Evolutionary conservation across 2,329 filamentous ascomycete genomes (phyloP), one percentile per base, ranked within the genome.

Genomic region (Paraconiothyrium brasiliense): DNA sequence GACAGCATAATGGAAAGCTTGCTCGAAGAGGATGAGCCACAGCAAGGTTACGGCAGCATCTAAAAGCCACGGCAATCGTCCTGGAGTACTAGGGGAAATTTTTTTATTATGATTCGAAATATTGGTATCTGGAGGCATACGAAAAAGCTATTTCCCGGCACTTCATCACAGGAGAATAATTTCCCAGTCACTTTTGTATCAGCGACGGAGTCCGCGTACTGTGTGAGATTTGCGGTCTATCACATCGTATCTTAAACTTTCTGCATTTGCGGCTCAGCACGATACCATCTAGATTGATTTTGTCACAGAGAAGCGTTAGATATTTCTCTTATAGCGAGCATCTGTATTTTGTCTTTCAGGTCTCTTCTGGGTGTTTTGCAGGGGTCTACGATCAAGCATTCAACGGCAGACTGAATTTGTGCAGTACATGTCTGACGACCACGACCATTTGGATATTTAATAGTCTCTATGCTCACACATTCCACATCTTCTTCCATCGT

Each of bases 1-100:
- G 89, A 89, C 2, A 83, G 89, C 63, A 90, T 78, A n/a, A 67
- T 78, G 69, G 76, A 77, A 44, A 77, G 73, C 54, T 61, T 78
- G 43, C 62, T 78, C 1, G 76, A 78, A 56, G 74, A 77, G 37
- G 76, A 78, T 32, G 76, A 77, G 62, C 70, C 69, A 5, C 43
- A 56, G 9, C 61, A 64, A 13, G 62, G 62, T 16, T 75, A 76
- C 41, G 73, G 73, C 11, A 71, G 68, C 30, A 63, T 75, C 20
- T 56, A 64, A 2, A 64, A 61, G 16, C 61, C 54, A 9, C 59
- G 70, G 22, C 67, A 64, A 32, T 52, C 63, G 34, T 69, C 20
- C 20, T 66, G 62, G 66, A 67, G 44, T 54, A 30, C 24, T 55
- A 59, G 43, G 34, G 30, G 14, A 4, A 10, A 47, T 16, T 39